A percentile compares a stretch with the other conserved stretches of the same genome.
phyloP scores from a whole-genome alignment of 2,329 filamentous ascomycete genomes.

The Alternaria arbusti region DNA sequence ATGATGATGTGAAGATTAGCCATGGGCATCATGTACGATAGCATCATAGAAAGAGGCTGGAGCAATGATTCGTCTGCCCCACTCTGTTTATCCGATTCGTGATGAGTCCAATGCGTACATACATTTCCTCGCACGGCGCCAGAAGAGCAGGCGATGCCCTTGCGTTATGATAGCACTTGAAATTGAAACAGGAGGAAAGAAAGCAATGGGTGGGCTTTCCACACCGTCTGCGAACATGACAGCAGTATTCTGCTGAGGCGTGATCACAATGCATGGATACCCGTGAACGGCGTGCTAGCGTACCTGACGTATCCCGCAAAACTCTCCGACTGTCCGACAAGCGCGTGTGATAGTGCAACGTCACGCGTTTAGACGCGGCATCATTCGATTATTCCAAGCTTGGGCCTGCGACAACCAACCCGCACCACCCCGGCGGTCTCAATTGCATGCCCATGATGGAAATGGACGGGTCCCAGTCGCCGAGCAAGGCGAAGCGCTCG shows the following conservation, averaged over 20 bases:
- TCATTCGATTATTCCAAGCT: neutral
- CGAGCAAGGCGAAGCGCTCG: constrained; percentile 31
- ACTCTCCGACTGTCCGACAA: neutral
- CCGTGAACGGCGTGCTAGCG: neutral
- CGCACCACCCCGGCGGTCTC: neutral
- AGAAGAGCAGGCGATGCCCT: neutral
- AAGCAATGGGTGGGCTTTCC: neutral
- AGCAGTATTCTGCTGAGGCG: neutral
- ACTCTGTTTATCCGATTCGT: neutral
- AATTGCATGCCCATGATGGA: neutral
- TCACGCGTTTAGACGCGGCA: neutral
- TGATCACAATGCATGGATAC: neutral
- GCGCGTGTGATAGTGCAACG: neutral
- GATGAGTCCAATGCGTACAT: neutral
- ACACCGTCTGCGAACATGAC: neutral
- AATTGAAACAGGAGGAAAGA: constrained; percentile 6
- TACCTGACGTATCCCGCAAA: neutral
- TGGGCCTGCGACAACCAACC: neutral
- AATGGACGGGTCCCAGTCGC: constrained; percentile 29
- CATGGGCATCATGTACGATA: constrained; percentile 15
- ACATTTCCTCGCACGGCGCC: neutral
- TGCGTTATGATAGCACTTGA: neutral
- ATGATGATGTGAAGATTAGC: constrained; percentile 23
- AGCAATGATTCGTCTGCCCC: neutral
- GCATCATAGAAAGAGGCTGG: neutral